These are phyloP conservation scores for Arachnomyces sp. DNA, from an alignment of 2,329 filamentous ascomycete species.

Conservation along the genomic window DNA sequence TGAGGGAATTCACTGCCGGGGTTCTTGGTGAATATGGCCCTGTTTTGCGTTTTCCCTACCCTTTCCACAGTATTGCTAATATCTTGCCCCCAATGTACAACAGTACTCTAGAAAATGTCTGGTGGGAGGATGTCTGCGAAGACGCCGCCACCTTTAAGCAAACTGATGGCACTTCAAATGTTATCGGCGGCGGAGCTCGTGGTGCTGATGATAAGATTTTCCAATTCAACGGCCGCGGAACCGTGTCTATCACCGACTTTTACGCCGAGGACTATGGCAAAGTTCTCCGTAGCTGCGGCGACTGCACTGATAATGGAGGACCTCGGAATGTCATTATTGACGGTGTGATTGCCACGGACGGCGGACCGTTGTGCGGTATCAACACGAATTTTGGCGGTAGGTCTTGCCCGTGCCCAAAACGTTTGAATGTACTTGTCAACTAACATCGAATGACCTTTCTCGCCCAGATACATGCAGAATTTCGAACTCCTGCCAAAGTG, in stretches of 20 bases:
- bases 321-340: conserved; percentile 28
- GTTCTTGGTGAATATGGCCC: conserved; percentile 11
- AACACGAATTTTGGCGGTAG: conserved; percentile 29
- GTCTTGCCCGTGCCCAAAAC: neutral
- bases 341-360: conserved; percentile 21
- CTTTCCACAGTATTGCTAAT: too few relatives aligned
- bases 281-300: conserved; percentile 41
- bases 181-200: conserved; percentile 25
- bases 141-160: conserved; percentile 23
- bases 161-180: conserved; percentile 19
- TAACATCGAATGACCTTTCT: conserved; percentile 28
- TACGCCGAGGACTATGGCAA: conserved; percentile 40
- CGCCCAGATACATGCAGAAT: conserved; percentile 2
- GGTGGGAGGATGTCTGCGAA: conserved; percentile 28
- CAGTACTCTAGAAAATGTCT: conserved; percentile 18
- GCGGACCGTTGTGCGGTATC: conserved; percentile 25
- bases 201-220: conserved; percentile 25
- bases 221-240: conserved; percentile 23
- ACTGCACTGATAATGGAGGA: conserved; percentile 23
- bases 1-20: conserved; percentile 29
- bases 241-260: conserved; percentile 24
- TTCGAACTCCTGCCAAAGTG: conserved; percentile 13
- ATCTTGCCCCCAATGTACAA: neutral
- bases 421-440: conserved; percentile 16
- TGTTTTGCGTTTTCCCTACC: too few relatives aligned